These are phyloP conservation scores for Anacardium occidentale DNA, from an alignment of 345 rosid genomes.

Conservation along the genomic window DNA sequence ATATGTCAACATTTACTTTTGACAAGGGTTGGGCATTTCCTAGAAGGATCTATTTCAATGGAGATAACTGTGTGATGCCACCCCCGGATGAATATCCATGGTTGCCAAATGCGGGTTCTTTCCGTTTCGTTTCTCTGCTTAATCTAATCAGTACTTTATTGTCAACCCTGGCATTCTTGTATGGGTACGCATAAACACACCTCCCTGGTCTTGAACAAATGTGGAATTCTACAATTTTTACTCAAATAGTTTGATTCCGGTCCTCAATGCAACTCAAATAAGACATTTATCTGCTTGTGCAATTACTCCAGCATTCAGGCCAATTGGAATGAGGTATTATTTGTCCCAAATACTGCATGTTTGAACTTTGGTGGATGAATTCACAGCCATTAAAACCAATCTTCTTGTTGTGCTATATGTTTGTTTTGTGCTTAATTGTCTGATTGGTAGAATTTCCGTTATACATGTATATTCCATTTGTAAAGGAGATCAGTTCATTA, in stretches of 20 bases:
- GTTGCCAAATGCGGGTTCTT: conserved; percentile 64
- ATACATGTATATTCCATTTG: background rate
- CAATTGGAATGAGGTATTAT: conserved; percentile 5
- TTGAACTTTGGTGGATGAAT: background rate
- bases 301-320: conserved; percentile 2
- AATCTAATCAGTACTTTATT: conserved; percentile 29
- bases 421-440: conserved; percentile 11
- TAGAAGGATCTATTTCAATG: conserved; percentile 81
- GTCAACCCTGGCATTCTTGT: conserved; percentile 42
- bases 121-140: conserved; percentile 22
- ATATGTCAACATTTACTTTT: conserved; percentile 55
- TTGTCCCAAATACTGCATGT: background rate
- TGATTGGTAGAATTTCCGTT: background rate
- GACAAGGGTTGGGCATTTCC: conserved; percentile 96
- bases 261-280: background rate
- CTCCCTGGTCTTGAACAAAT: background rate
- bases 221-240: background rate
- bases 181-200: conserved; percentile 19
- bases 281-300: conserved; percentile 6
- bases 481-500: background rate
- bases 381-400: background rate
- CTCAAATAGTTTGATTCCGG: conserved; percentile 4
- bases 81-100: conserved; percentile 80
- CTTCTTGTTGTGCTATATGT: background rate
- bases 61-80: conserved; percentile 88